Percentiles rank a stretch among this genome's conserved stretches.
These are phyloP conservation scores for Geotrichum australiense DNA, from an alignment of 1,139 yeast genomes.

Conservation along the genomic window DNA sequence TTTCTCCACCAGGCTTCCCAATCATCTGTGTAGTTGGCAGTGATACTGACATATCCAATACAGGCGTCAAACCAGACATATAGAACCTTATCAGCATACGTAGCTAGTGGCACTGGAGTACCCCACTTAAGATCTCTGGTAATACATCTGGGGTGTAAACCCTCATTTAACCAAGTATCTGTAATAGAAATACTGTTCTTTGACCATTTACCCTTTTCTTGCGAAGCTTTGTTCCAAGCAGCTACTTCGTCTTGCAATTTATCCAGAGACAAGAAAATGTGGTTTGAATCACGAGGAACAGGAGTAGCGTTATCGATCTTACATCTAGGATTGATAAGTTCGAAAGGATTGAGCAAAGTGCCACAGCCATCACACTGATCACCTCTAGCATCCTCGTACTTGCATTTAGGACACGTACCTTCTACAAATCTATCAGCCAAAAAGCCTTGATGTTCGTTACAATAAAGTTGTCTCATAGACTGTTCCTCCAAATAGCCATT, in stretches of 20 bases:
- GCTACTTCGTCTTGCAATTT: conserved; percentile 70
- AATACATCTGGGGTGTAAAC: conserved; percentile 89
- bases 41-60: conserved; percentile 91
- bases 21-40: conserved; percentile 81
- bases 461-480: conserved; percentile 81
- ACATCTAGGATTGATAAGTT: conserved; percentile 89
- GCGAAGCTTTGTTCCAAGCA: conserved; percentile 64
- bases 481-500: conserved; percentile 81
- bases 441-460: conserved; percentile 83
- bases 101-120: conserved; percentile 86
- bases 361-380: conserved; percentile 99
- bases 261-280: conserved; percentile 74
- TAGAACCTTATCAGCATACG: conserved; percentile 75
- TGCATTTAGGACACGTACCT: conserved; percentile 95
- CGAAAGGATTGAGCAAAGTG: conserved; percentile 78
- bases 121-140: conserved; percentile 98
- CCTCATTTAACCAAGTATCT: conserved; percentile 88
- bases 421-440: conserved; percentile 96
- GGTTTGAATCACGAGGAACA: conserved; percentile 72
- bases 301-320: conserved; percentile 84
- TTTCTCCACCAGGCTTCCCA: conserved; percentile 90
- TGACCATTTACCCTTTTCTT: conserved; percentile 80
- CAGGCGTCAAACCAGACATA: conserved; percentile 99
- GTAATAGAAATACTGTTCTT: conserved; percentile 84
- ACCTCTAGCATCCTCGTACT: conserved; percentile 95